Evolutionary conservation across 75 land plant species (phyloP).

Genomic region (Cupressus sempervirens): DNA sequence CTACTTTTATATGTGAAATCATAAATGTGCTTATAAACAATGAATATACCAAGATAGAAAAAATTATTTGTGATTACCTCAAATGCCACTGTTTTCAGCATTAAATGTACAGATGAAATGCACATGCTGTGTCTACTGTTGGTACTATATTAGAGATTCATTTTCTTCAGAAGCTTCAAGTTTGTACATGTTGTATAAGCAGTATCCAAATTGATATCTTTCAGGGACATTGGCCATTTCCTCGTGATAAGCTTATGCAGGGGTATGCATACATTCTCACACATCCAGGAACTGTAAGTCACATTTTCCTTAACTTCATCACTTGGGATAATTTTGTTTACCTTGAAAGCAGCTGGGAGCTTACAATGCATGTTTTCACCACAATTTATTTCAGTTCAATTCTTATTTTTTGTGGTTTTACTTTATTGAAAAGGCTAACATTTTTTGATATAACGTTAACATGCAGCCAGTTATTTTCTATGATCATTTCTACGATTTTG

Average conservation of each 20-base stretch:
- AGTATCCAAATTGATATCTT: constrained; percentile 4
- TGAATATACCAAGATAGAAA: neutral
- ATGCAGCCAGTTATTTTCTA: constrained; percentile 71
- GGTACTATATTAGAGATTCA: neutral
- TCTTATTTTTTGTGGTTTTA: neutral
- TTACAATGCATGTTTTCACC: neutral
- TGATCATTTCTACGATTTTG: constrained; percentile 80
- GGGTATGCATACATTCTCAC: constrained; percentile 87
- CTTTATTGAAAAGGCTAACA: constrained; percentile 1
- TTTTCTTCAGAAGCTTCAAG: constrained; percentile 1
- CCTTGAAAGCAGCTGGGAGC: neutral
- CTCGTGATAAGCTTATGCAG: constrained; percentile 68
- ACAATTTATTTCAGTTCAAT: neutral
- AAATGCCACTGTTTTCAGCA: neutral
- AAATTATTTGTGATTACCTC: neutral
- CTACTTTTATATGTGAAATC: neutral
- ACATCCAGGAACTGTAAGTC: constrained; percentile 80
- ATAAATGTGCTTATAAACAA: neutral
- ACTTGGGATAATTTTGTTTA: neutral
- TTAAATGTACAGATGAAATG: neutral
- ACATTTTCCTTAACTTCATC: neutral
- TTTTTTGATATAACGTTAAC: constrained; percentile 9
- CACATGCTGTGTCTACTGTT: neutral
- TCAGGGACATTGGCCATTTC: constrained; percentile 91
- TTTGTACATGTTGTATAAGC: neutral